Conservation (phyloP, 2,329 filamentous ascomycete genomes). For the Fusarium hainanense region DNA sequence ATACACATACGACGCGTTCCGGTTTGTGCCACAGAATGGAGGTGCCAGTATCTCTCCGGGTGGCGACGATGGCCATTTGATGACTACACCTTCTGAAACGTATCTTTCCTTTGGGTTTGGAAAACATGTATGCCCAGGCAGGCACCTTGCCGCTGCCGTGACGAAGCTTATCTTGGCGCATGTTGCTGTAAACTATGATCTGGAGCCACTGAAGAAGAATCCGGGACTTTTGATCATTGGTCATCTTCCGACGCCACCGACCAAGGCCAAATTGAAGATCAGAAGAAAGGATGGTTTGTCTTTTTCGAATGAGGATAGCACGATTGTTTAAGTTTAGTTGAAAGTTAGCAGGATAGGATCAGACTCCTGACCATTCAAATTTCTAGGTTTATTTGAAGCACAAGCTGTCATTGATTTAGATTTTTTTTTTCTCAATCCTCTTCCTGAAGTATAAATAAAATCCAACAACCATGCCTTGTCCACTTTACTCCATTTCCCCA, state of each 20-base stretch:
- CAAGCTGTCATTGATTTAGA: no score
- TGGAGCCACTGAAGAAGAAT: background rate
- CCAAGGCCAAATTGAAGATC: background rate
- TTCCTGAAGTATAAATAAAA: background rate
- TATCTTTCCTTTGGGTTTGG: background rate
- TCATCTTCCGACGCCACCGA: background rate
- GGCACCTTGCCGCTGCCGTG: background rate
- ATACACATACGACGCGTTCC: background rate
- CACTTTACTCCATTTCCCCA: rapidly evolving
- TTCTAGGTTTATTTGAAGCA: background rate
- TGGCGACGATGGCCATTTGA: background rate
- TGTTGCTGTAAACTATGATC: background rate
- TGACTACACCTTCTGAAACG: rapidly evolving
- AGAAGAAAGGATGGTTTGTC: rapidly evolving
- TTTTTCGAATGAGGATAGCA: background rate
- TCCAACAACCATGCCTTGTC: no score
- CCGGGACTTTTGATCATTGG: background rate
- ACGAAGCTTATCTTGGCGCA: background rate
- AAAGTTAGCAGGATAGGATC: background rate
- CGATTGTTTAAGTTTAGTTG: background rate
- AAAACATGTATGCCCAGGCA: background rate
- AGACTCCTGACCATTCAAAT: rapidly evolving
- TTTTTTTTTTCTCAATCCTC: no score
- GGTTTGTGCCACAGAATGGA: background rate
- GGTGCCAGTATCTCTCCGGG: no score